Conservation (phyloP, 1,284 basidiomycete species). For the Leccinum subrobustum region DNA sequence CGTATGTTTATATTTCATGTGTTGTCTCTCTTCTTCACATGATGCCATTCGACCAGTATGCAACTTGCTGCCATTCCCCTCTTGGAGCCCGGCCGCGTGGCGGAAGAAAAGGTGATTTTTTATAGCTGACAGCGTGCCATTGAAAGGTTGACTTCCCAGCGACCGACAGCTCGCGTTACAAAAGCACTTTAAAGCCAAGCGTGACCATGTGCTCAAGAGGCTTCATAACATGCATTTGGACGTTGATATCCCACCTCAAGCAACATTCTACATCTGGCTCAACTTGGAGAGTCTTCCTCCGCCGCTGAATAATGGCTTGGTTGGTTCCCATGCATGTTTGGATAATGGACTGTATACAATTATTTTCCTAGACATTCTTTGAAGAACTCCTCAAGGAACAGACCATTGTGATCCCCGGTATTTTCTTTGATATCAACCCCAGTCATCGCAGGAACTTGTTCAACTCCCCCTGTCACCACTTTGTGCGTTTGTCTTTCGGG, state of each 20-base stretch:
- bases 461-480: constrained; percentile 89
- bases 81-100: constrained; percentile 68
- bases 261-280: constrained; percentile 92
- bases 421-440: constrained; percentile 91
- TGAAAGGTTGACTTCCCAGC: constrained; percentile 1
- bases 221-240: constrained; percentile 76
- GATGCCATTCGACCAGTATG: constrained; percentile 45
- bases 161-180: constrained; percentile 65
- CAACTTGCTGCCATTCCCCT: constrained; percentile 85
- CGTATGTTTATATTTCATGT: constrained; percentile 46
- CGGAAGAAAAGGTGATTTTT: constrained; percentile 60
- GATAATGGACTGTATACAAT: not conserved
- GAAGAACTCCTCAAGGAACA: constrained; percentile 91
- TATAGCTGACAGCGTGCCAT: not conserved
- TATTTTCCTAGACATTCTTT: constrained; percentile 75
- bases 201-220: constrained; percentile 86
- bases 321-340: constrained; percentile 34
- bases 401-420: constrained; percentile 86
- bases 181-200: constrained; percentile 86
- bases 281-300: constrained; percentile 75
- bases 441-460: constrained; percentile 84
- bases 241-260: constrained; percentile 71
- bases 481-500: constrained; percentile 85
- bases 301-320: constrained; percentile 86
- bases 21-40: not conserved